Percentiles rank a stretch among this genome's conserved stretches.
Evolutionary conservation across 352 stramenopile species (phyloP).

Genomic region (Phytopythium sindhum): DNA sequence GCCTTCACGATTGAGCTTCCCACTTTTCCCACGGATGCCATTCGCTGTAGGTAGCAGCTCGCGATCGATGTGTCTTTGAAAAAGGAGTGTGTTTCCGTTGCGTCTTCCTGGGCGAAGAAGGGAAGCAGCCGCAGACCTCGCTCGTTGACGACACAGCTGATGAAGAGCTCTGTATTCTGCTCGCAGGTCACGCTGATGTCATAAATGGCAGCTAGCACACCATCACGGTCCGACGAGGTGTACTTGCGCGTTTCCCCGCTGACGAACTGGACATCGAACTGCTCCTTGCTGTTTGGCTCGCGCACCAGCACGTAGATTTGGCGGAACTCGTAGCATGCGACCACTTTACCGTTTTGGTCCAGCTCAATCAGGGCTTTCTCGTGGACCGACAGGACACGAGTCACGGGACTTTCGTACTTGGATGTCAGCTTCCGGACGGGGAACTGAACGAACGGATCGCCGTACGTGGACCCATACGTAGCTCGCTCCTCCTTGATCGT

Average conservation of each 20-base stretch:
- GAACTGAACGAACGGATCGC: constrained; percentile 70
- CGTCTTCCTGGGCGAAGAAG: constrained; percentile 70
- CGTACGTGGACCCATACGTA: constrained; percentile 41
- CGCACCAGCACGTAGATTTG: constrained; percentile 75
- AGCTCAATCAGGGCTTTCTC: constrained; percentile 70
- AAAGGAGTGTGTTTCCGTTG: constrained; percentile 63
- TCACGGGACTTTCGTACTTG: constrained; percentile 50
- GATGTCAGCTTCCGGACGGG: constrained; percentile 56
- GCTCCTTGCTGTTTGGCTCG: constrained; percentile 27
- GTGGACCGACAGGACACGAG: constrained; percentile 62
- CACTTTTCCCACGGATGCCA: constrained; percentile 67
- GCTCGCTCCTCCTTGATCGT: constrained; percentile 44
- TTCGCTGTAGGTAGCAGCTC: constrained; percentile 74
- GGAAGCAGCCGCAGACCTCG: constrained; percentile 64
- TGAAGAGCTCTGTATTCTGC: constrained; percentile 69
- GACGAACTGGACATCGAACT: constrained; percentile 77
- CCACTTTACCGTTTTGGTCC: constrained; percentile 41
- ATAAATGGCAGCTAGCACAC: constrained; percentile 70
- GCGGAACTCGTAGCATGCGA: constrained; percentile 59
- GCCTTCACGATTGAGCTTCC: constrained; percentile 38
- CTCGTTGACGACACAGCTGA: constrained; percentile 65
- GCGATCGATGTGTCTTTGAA: constrained; percentile 81
- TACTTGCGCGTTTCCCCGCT: constrained; percentile 66
- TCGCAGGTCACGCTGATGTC: constrained; percentile 77
- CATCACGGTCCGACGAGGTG: constrained; percentile 60